A percentile compares a stretch with the other conserved stretches of the same genome.
Evolutionary conservation across 2,329 filamentous ascomycete species (phyloP).

Genomic region (Microcyclospora tardicrescens): DNA sequence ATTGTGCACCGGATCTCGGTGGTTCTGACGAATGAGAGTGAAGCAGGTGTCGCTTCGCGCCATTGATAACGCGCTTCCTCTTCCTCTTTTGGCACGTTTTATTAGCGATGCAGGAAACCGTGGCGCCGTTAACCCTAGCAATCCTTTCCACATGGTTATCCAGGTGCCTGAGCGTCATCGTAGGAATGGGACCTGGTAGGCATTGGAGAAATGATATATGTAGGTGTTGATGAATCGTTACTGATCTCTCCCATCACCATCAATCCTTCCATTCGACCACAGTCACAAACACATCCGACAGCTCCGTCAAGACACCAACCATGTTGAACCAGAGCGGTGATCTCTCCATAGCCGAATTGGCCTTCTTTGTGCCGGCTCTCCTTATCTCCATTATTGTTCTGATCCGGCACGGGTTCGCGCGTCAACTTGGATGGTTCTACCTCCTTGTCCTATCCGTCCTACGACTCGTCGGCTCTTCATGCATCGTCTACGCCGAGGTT

Average conservation of each 20-base stretch:
- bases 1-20: too few species aligned
- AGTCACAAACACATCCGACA: not conserved
- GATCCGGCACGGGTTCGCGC: constrained; percentile 15
- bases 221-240: too few species aligned
- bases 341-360: constrained; percentile 15
- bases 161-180: too few species aligned
- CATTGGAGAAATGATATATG: too few species aligned
- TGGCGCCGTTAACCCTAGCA: too few species aligned
- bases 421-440: constrained; percentile 14
- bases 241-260: not conserved
- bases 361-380: constrained; percentile 13
- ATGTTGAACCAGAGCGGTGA: constrained; percentile 10
- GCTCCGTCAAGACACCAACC: not conserved
- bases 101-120: too few species aligned
- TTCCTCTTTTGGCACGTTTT: too few species aligned
- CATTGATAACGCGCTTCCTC: too few species aligned
- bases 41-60: too few species aligned
- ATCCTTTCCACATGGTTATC: too few species aligned
- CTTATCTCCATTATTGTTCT: constrained; percentile 9
- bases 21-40: too few species aligned
- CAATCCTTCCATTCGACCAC: not conserved
- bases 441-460: constrained; percentile 14
- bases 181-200: too few species aligned
- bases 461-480: constrained; percentile 15
- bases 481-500: constrained; percentile 13